These are phyloP conservation scores for Rhynchosporium graminicola DNA, from an alignment of 2,329 filamentous ascomycete genomes.

Conservation along the genomic window DNA sequence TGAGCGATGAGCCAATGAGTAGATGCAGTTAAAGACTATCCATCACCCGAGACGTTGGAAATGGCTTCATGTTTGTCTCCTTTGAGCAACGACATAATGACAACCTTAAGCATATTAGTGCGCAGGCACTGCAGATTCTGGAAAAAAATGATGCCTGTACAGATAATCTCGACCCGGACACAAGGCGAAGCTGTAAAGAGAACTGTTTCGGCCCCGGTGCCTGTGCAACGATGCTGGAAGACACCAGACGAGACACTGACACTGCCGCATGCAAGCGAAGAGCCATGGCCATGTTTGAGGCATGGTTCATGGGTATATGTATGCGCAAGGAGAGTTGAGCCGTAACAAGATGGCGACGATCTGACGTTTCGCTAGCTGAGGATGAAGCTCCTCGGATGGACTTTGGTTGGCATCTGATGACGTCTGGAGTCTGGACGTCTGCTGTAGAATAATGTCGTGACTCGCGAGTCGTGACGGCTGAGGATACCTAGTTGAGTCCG, in stretches of 20 bases:
- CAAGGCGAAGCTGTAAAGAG: not conserved
- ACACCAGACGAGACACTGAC: conserved; percentile 6
- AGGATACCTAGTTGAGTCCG: not conserved
- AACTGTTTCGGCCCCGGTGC: not conserved
- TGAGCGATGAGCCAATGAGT: not conserved
- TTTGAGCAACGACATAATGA: conserved; percentile 1
- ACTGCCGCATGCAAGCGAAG: conserved; percentile 9
- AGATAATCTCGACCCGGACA: not conserved
- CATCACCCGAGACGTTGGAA: conserved; percentile 9
- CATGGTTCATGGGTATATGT: conserved; percentile 2
- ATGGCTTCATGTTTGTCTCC: conserved; percentile 9
- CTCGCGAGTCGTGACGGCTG: not conserved
- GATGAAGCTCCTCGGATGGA: not conserved
- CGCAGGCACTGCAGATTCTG: not conserved
- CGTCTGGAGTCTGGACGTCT: conserved; percentile 5
- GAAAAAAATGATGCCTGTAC: not conserved
- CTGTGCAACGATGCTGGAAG: not conserved
- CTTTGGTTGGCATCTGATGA: not conserved
- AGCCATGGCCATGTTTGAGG: conserved; percentile 11
- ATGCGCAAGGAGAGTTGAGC: conserved; percentile 1
- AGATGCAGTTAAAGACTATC: not conserved
- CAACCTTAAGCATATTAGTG: not conserved
- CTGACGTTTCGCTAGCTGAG: not conserved
- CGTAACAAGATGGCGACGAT: conserved; percentile 1
- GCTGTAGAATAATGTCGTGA: not conserved